Base-by-base conservation (phyloP, 1,284 basidiomycete genomes). In the Ustilago tritici region DNA sequence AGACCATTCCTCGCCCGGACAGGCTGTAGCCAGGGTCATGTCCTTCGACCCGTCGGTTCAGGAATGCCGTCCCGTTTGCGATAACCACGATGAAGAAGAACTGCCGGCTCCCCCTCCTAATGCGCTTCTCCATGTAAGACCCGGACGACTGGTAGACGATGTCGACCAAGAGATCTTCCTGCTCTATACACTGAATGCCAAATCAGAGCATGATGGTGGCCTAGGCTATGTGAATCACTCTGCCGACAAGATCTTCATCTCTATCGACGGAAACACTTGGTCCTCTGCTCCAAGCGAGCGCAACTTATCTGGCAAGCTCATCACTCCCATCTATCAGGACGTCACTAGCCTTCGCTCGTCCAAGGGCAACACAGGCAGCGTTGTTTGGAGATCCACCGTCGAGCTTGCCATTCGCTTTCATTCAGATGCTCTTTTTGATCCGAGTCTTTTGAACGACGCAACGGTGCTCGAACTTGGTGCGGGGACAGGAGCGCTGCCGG, bases 401-500 rank as follows among this genome's bases (percentile, higher is more conserved):
- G 60, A 69, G 9, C 71, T 84, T 8, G 76, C 80, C 0, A 63
- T 70, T 7, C 67, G 61, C 0, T 74, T 79, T 43, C 61, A 61
- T 3, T 46, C 49, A 32, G 62, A 52, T 2, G 38, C 35, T 2
- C 52, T 79, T 5, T 76, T 79, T 40, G 49, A 71, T n/a, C 53
- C 65, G 3, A 43, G 32, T 0, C 28, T 23, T 5, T 52, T 79
- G 9, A 52, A 55, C 19, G 31, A 59, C 5, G 65, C 72, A 2
- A 62, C 52, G 0, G 65, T 85, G 4, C 65, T 85, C 14, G 84
- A 85, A 61, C 55, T 85, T 2, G 84, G 84, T 2, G 71, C 83
- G 1, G 84, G 84, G 12, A 85, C 84, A 10, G 84, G 82, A 3
- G 76, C 82, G 5, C 43, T 85, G 46, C 78, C 83, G 8, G 70